Base-by-base conservation (phyloP, 257 asterid genomes). In the Capsicum baccatum region DNA sequence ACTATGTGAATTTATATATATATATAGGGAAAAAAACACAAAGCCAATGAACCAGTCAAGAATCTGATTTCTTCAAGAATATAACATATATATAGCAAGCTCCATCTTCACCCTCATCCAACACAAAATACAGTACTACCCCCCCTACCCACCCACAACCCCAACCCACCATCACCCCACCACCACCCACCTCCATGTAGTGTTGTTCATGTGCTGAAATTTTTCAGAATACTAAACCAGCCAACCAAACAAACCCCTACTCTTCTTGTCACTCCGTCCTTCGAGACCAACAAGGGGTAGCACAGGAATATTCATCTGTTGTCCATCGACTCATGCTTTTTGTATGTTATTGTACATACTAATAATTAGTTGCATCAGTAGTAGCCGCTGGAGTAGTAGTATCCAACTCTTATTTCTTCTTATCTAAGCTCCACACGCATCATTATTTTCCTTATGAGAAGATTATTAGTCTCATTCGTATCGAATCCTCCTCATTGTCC, bases 361-460 rank as follows among this genome's bases (percentile, higher is more conserved):
- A 80, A 80, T 80, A 85, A 37, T 50, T 83, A 83, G 59, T 35
- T 48, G 66, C 79, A 63, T 11, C 26, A 78, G 0, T 8, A 26
- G n/a, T 67, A 67, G 33, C 33, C 1, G 33, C 33, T 26, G 33
- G 33, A 26, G 17, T 66, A 67, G 19, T 9, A n/a, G 15, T 42
- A 70, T 3, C 57, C 80, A 44, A 71, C 35, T 47, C 39, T 71
- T 37, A 26, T 37, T 50, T 67, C 7, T n/a, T 10, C 58, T 71
- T 71, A 60, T 76, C 85, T 39, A 56, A 58, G 12, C 84, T 48
- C 26, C 81, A 79, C 15, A 78, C 44, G 14, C 78, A 55, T 42
- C 7, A 26, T 54, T 42, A 14, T 14, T 15, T 14, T 63, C 90
- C 91, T 84, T 88, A 93, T 92, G 95, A 91, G 84, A 90, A 84